phyloP scores from a whole-genome alignment of 306 rosid species.

The Cicer judaicum region DNA sequence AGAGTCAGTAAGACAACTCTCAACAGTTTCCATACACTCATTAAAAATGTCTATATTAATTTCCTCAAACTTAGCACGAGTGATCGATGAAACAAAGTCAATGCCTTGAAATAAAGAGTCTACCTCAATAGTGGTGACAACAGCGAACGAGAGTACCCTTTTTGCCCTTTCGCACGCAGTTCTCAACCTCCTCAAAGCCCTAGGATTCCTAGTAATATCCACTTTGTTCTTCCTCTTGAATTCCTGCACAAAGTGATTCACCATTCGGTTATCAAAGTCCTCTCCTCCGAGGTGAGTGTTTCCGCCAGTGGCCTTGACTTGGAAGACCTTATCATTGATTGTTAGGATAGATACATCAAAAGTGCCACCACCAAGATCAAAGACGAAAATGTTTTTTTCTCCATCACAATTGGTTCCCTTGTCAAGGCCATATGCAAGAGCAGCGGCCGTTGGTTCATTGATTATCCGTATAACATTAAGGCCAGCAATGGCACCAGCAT shows the following conservation, averaged over 20 bases:
- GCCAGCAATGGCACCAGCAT: slow-evolving; percentile 49
- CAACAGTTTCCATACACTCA: neutral
- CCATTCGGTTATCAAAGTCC: too few relatives aligned
- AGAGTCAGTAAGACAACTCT: slow-evolving; percentile 1
- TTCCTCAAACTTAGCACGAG: slow-evolving; percentile 30
- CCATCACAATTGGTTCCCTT: slow-evolving; percentile 47
- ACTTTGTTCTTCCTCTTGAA: too few relatives aligned
- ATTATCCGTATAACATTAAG: slow-evolving; percentile 50
- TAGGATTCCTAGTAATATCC: too few relatives aligned
- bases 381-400: slow-evolving; percentile 44
- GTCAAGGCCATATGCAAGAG: slow-evolving; percentile 65
- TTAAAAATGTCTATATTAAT: neutral
- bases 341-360: too few relatives aligned
- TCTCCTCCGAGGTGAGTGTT: too few relatives aligned
- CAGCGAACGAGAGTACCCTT: neutral
- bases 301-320: too few relatives aligned
- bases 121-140: neutral
- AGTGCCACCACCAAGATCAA: too few relatives aligned
- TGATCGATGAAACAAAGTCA: neutral
- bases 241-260: too few relatives aligned
- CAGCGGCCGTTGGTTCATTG: slow-evolving; percentile 58
- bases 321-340: too few relatives aligned
- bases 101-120: neutral
- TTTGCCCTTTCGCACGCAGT: too few relatives aligned
- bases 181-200: too few relatives aligned